A percentile compares a stretch with the other conserved stretches of the same genome.
These are phyloP conservation scores for Vickermania ingenoplastis DNA, from an alignment of 208 protist species.

Conservation along the genomic window DNA sequence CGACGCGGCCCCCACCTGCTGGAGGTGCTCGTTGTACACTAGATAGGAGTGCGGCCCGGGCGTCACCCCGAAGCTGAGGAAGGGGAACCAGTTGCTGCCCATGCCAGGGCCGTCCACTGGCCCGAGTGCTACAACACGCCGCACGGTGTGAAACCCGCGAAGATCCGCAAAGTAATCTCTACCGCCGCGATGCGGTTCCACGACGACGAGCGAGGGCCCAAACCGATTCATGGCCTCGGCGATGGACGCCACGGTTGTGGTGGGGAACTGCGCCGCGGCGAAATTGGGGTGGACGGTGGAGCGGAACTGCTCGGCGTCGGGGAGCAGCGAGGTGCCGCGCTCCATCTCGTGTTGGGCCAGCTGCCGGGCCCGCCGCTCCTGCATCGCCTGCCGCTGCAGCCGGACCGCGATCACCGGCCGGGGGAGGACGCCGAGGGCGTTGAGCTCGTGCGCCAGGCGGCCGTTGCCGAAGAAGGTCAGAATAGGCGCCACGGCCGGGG, in stretches of 20 bases:
- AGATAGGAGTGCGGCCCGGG: constrained; percentile 65
- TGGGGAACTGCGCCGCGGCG: constrained; percentile 32
- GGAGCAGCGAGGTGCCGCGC: constrained; percentile 3
- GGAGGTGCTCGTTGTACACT: constrained; percentile 61
- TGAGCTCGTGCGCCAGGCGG: constrained; percentile 44
- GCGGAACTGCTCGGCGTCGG: not conserved
- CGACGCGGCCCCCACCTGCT: constrained; percentile 24
- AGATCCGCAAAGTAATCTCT: constrained; percentile 58
- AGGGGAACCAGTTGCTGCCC: constrained; percentile 55
- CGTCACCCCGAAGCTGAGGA: constrained; percentile 58
- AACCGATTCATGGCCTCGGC: constrained; percentile 54
- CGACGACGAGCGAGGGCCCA: constrained; percentile 40
- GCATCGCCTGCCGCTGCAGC: constrained; percentile 15
- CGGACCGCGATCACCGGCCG: constrained; percentile 19
- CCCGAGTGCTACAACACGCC: constrained; percentile 55
- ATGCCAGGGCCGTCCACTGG: constrained; percentile 65
- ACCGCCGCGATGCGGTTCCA: constrained; percentile 63
- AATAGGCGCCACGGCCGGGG: constrained; percentile 24
- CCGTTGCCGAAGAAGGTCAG: constrained; percentile 66
- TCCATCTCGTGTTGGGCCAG: constrained; percentile 11
- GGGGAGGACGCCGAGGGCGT: constrained; percentile 27
- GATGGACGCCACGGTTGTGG: constrained; percentile 33
- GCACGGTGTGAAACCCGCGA: constrained; percentile 55
- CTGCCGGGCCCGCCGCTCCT: constrained; percentile 11
- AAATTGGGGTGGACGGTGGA: constrained; percentile 9